Conservation (phyloP, 176 grass and related monocot species). For the Elymus sibiricus region DNA sequence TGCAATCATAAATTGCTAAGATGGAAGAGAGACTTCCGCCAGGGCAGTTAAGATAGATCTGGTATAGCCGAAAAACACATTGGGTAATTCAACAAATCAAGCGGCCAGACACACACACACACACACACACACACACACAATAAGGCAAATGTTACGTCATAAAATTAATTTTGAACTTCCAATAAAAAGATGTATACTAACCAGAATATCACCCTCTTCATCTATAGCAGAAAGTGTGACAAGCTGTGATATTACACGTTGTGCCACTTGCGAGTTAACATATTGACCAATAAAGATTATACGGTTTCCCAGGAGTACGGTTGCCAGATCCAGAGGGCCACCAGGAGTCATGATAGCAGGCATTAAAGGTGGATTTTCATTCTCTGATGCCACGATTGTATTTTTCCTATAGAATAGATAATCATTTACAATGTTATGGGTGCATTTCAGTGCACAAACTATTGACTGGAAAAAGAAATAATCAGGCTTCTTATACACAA, state of each 20-base stretch:
- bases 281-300: conserved; percentile 92
- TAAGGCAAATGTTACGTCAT: background rate
- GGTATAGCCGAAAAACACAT: conserved; percentile 27
- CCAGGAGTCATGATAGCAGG: conserved; percentile 68
- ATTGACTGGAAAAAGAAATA: conserved; percentile 4
- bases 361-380: conserved; percentile 89
- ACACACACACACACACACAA: background rate
- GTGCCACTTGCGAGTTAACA: conserved; percentile 88
- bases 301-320: conserved; percentile 75
- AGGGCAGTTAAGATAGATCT: conserved; percentile 90
- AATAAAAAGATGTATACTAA: conserved; percentile 39
- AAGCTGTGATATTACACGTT: conserved; percentile 93
- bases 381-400: conserved; percentile 50
- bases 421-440: conserved; percentile 13
- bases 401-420: conserved; percentile 33
- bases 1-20: conserved; percentile 95
- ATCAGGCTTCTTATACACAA: background rate
- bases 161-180: conserved; percentile 2
- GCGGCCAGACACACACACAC: background rate
- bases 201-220: conserved; percentile 86
- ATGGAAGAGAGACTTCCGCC: conserved; percentile 91
- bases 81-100: conserved; percentile 1
- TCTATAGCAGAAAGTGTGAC: conserved; percentile 81
- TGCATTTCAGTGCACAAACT: background rate
- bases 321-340: conserved; percentile 74